Evolutionary conservation across 106 monocot species (phyloP).

Genomic region (Chionographis japonica): DNA sequence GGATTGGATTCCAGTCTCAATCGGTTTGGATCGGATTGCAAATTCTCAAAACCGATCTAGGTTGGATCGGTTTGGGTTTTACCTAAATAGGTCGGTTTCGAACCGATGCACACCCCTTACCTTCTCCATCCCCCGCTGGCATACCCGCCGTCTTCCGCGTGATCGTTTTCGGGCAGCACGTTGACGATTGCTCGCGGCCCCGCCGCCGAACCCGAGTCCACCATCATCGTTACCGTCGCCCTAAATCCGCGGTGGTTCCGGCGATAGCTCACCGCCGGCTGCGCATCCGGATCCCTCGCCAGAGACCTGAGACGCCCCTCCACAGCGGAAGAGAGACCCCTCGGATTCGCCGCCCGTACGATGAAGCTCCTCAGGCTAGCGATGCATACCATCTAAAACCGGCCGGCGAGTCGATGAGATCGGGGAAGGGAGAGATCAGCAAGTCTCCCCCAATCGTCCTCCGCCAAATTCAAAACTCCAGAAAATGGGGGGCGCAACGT

Average conservation of each 20-base stretch:
- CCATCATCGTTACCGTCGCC: constrained; percentile 26
- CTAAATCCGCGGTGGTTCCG: constrained; percentile 9
- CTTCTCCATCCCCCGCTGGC: constrained; percentile 46
- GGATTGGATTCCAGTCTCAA: no score
- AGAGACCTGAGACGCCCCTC: constrained; percentile 6
- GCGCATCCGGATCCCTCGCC: constrained; percentile 13
- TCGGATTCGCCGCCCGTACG: constrained; percentile 3
- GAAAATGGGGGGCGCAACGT: no score
- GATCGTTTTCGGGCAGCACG: constrained; percentile 19
- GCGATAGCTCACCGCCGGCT: neutral
- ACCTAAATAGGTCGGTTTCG: no score
- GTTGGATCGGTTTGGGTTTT: no score
- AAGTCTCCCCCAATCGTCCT: no score
- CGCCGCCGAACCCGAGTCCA: constrained; percentile 27
- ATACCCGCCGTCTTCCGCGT: constrained; percentile 26
- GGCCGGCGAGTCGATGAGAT: no score
- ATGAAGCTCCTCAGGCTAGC: constrained; percentile 30
- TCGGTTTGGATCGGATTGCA: no score
- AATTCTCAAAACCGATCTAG: no score
- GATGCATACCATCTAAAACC: constrained; percentile 40
- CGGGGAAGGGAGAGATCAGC: no score
- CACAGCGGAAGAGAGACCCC: constrained; percentile 1
- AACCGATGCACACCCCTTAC: no score
- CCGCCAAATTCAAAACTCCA: no score
- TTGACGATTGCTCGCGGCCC: constrained; percentile 15